These are phyloP conservation scores for Conidiobolus incongruus DNA, from an alignment of 371 early-diverging fungal genomes.

Conservation along the genomic window DNA sequence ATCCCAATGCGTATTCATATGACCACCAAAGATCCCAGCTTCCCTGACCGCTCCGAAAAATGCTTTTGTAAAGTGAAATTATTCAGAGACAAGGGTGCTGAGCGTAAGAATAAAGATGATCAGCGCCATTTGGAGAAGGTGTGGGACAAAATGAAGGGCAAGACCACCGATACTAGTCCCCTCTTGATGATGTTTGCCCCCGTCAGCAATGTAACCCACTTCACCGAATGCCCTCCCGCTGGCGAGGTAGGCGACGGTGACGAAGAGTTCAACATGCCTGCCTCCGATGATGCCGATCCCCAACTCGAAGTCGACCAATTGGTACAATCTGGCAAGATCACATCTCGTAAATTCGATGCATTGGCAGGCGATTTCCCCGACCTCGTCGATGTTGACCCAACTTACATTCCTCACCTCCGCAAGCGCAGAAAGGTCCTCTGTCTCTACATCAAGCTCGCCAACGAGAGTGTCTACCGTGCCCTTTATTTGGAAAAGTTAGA, in stretches of 20 bases:
- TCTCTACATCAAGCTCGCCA: conserved; percentile 19
- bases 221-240: conserved; percentile 11
- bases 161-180: conserved; percentile 9
- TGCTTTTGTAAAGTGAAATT: conserved; percentile 43
- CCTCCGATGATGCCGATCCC: conserved; percentile 1
- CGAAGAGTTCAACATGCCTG: conserved; percentile 9
- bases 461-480: conserved; percentile 20
- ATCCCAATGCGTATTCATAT: conserved; percentile 45
- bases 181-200: conserved; percentile 10
- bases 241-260: conserved; percentile 12
- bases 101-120: conserved; percentile 41
- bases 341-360: conserved; percentile 1
- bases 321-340: not conserved
- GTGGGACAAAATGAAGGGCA: conserved; percentile 25
- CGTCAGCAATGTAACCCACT: conserved; percentile 10
- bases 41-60: conserved; percentile 13
- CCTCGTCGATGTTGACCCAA: conserved; percentile 13
- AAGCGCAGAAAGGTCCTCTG: conserved; percentile 16
- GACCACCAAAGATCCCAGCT: conserved; percentile 8
- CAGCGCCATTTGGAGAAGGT: conserved; percentile 30
- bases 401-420: conserved; percentile 12
- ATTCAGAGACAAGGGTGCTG: conserved; percentile 53
- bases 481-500: conserved; percentile 23
- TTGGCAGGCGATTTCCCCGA: conserved; percentile 7
- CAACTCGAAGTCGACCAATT: not conserved